A percentile compares a stretch with the other conserved stretches of the same genome.
phyloP scores from a whole-genome alignment of 73 alveolate species.

The Effrenium voratum region DNA sequence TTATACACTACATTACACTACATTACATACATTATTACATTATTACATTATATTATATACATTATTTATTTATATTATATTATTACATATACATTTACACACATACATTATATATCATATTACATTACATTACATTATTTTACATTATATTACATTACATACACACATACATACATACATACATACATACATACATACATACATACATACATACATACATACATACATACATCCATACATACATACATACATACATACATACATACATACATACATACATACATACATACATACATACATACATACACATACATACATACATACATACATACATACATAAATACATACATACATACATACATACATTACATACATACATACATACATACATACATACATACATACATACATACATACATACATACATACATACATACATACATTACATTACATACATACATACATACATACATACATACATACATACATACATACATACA shows the following conservation, averaged over 20 bases:
- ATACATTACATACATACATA: not conserved
- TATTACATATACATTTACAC: too few relatives aligned
- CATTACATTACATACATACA: too few relatives aligned
- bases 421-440: too few relatives aligned
- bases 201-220: not conserved
- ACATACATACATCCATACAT: not conserved
- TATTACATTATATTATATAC: not conserved
- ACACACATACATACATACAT: not conserved
- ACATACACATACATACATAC: not conserved
- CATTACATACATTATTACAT: not conserved
- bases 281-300: too few relatives aligned
- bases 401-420: too few relatives aligned
- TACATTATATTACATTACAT: too few relatives aligned
- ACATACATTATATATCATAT: not conserved
- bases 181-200: not conserved
- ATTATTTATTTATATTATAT: too few relatives aligned
- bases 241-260: too few relatives aligned
- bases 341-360: not conserved
- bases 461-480: too few relatives aligned
- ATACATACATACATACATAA: not conserved
- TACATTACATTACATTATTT: not conserved
- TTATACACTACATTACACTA: not conserved
- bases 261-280: too few relatives aligned
- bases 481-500: too few relatives aligned
- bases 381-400: too few relatives aligned